phyloP scores from a whole-genome alignment of 2,329 filamentous ascomycete species.

The Albophoma yamanashiensis region DNA sequence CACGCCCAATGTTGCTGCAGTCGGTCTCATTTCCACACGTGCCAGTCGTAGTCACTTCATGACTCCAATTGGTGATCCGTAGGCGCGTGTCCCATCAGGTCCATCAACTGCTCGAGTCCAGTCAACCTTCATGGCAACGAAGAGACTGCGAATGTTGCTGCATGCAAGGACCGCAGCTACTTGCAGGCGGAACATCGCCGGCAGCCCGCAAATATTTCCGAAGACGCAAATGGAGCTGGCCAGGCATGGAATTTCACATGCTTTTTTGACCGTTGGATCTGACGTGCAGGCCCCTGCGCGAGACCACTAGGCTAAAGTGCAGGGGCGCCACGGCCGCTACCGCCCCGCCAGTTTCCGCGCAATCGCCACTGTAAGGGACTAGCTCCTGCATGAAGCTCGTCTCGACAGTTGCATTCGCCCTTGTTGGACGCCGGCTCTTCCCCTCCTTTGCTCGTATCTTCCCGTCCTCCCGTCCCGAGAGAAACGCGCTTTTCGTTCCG shows the following conservation, averaged over 20 bases:
- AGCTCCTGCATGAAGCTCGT: background rate
- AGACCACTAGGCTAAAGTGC: background rate
- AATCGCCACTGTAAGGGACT: background rate
- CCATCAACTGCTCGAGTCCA: background rate
- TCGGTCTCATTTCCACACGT: background rate
- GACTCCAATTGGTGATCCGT: background rate
- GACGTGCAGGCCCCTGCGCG: background rate
- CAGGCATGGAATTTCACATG: background rate
- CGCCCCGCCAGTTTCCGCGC: slow-evolving; percentile 3
- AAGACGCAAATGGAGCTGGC: background rate
- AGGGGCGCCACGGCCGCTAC: background rate
- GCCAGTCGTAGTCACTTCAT: background rate
- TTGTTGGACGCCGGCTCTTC: background rate
- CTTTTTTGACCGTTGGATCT: background rate
- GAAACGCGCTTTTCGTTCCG: background rate
- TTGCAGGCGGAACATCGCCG: background rate
- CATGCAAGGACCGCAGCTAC: background rate
- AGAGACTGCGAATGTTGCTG: background rate
- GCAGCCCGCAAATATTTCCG: background rate
- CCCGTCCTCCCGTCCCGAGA: background rate
- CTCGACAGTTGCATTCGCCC: background rate
- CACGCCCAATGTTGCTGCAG: background rate
- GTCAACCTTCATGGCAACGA: too few species aligned
- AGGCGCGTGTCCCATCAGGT: background rate
- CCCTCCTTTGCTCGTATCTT: background rate